Evolutionary conservation across 805 yeast genomes (phyloP).

Genomic region (Clavispora vitiphila): DNA sequence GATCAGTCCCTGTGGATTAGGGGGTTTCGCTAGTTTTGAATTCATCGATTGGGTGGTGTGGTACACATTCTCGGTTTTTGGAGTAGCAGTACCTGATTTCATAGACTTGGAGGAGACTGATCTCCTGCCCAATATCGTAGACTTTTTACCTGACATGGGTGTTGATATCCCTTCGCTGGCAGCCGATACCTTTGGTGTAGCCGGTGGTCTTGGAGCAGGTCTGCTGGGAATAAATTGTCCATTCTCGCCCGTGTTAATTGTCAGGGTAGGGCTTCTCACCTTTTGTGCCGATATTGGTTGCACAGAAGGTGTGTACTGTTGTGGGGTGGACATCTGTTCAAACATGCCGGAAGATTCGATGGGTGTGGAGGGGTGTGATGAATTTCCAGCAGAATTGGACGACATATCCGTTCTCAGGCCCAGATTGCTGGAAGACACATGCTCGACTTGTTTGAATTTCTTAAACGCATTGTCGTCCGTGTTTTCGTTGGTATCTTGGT

Average conservation of each 20-base stretch:
- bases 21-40: slow-evolving; percentile 4
- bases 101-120: slow-evolving; percentile 37
- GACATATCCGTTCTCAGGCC: slow-evolving; percentile 9
- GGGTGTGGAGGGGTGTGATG: slow-evolving; percentile 29
- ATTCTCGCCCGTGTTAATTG: slow-evolving; percentile 16
- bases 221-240: slow-evolving; percentile 56
- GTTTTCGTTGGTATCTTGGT: slow-evolving; percentile 52
- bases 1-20: slow-evolving; percentile 14
- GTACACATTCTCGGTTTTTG: slow-evolving; percentile 13
- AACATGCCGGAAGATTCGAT: slow-evolving; percentile 12
- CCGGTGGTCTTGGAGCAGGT: slow-evolving; percentile 63
- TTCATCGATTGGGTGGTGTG: background rate
- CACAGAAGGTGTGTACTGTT: background rate
- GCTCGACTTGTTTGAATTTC: slow-evolving; percentile 32
- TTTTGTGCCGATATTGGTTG: background rate
- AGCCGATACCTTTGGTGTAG: slow-evolving; percentile 11
- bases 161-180: slow-evolving; percentile 5
- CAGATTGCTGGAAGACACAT: background rate
- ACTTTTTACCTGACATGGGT: slow-evolving; percentile 6
- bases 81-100: slow-evolving; percentile 23
- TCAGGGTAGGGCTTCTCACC: background rate
- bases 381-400: slow-evolving; percentile 19
- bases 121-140: slow-evolving; percentile 23
- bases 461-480: slow-evolving; percentile 41
- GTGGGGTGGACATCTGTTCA: slow-evolving; percentile 6